Conservation (phyloP, 1,284 basidiomycete species). For the Gymnopus androsaceus region DNA sequence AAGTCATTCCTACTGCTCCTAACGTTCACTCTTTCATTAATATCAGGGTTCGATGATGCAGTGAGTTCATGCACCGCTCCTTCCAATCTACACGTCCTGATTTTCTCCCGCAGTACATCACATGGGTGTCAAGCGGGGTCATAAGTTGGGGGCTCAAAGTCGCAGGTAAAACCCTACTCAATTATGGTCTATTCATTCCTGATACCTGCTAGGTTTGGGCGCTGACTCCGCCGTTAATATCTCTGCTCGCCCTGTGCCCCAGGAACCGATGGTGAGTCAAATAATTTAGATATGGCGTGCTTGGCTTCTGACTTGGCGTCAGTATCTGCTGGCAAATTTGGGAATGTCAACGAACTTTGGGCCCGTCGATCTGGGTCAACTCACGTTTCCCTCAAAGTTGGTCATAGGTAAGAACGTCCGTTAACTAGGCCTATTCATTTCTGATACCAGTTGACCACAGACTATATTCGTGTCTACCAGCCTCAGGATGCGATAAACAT, state of each 20-base stretch:
- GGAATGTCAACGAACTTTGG: slow-evolving; percentile 35
- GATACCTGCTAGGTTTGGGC: no score
- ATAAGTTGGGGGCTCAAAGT: slow-evolving; percentile 61
- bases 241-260: slow-evolving; percentile 57
- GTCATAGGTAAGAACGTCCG: no score
- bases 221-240: slow-evolving; percentile 55
- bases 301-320: background rate
- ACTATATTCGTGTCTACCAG: slow-evolving; percentile 24
- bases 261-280: slow-evolving; percentile 61
- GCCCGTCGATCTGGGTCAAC: slow-evolving; percentile 17
- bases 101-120: slow-evolving; percentile 45
- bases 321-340: slow-evolving; percentile 45
- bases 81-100: background rate
- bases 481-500: slow-evolving; percentile 20
- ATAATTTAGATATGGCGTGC: background rate
- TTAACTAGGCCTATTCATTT: no score
- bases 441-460: slow-evolving; percentile 17
- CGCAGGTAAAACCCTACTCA: no score
- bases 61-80: slow-evolving; percentile 22
- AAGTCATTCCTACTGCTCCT: background rate
- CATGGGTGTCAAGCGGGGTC: slow-evolving; percentile 56
- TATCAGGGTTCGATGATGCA: slow-evolving; percentile 33
- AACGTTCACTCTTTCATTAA: background rate
- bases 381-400: no score
- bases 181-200: no score